Evolutionary conservation across 2,329 filamentous ascomycete genomes (phyloP), one percentile per base, ranked within the genome.

Genomic region (Pseudogymnoascus sp.): DNA sequence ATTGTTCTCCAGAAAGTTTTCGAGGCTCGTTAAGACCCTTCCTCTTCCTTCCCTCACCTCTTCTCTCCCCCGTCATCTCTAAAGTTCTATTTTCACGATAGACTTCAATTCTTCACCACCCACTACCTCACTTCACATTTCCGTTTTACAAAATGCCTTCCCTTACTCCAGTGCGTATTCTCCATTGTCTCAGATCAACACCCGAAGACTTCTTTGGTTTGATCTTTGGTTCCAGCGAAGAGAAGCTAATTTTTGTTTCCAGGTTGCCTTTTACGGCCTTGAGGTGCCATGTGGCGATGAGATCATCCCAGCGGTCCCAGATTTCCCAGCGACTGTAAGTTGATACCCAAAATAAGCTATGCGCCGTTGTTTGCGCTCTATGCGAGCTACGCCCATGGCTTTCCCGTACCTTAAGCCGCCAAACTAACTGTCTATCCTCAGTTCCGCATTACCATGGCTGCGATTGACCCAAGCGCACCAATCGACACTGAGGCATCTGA

Each of bases 361-460:
- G 36, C 27, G 45, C 52, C n/a, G 13, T 37, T 59, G 21, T 58
- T 10, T 13, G 18, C 8, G 31, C 13, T 58, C 35, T 18, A 25
- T 27, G 3, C 31, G 37, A 27, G n/a, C 12, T 15, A 9, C 21
- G n/a, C 36, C 10, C 27, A 9, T 21, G 7, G 10, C n/a, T 58
- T 37, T 10, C 35, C 6, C 10, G 27, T 59, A 62, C 27, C 7
- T 5, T 9, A 21, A 18, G 21, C 10, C 13, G 5, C 18, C 13
- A 5, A 15, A 59, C 35, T 59, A 39, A 59, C 31, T 31, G 15
- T 72, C 15, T 25, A 60, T 58, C 12, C 39, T 13, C 71, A 96
- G 92, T 95, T 97, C 79, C 91, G 91, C 75, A 91, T 99, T 73
- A 97, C 92, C 72, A 99, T 99, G 94, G 94, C 95, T 71, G 94